These are phyloP conservation scores for Puccinia horiana DNA, from an alignment of 1,284 basidiomycete species.

Conservation along the genomic window DNA sequence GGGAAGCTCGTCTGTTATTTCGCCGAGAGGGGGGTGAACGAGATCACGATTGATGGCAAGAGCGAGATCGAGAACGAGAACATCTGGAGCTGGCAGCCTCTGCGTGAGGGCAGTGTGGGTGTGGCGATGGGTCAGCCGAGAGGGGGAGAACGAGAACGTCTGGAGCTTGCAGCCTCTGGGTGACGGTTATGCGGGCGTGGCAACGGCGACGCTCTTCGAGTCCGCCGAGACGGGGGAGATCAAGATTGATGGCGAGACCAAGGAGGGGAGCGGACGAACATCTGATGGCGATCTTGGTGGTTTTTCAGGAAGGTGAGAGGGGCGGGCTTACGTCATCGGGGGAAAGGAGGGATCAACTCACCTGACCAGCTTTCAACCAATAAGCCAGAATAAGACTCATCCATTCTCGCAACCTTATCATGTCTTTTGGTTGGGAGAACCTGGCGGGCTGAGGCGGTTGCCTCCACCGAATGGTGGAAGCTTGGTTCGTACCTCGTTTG, in stretches of 20 bases:
- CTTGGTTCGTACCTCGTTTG: too few relatives aligned
- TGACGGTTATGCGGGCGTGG: constrained; percentile 9
- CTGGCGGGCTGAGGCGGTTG: too few relatives aligned
- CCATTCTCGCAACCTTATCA: too few relatives aligned
- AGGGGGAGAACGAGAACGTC: background rate
- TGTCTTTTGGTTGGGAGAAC: too few relatives aligned
- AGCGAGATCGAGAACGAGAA: constrained; percentile 14
- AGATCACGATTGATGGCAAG: constrained; percentile 4
- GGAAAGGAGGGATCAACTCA: too few relatives aligned
- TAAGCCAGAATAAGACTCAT: too few relatives aligned
- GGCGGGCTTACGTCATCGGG: too few relatives aligned
- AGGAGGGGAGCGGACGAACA: constrained; percentile 5
- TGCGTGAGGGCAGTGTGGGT: background rate
- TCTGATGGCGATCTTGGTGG: too few relatives aligned
- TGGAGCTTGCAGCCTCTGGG: background rate
- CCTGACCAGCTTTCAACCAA: too few relatives aligned
- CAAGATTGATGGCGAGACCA: constrained; percentile 18
- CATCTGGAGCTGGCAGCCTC: constrained; percentile 1
- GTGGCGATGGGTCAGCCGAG: background rate
- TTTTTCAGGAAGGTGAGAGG: too few relatives aligned
- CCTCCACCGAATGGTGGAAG: too few relatives aligned
- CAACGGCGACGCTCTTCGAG: background rate
- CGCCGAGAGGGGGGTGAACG: background rate
- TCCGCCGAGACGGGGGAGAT: background rate
- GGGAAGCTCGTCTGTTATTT: background rate